phyloP scores from a whole-genome alignment of 306 rosid genomes.

The Chamaecrista fasciculata region DNA sequence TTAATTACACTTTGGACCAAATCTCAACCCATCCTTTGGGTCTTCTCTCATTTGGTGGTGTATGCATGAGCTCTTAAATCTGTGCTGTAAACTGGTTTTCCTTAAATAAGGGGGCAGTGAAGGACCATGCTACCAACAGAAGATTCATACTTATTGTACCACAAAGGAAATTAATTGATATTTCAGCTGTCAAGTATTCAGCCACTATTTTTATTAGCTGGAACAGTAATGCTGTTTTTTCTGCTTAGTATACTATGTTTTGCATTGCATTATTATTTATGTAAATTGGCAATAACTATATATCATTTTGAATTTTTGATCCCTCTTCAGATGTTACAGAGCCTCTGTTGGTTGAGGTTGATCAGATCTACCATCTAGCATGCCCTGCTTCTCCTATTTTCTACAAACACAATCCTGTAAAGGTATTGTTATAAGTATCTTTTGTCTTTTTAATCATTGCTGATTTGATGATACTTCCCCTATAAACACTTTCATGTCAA shows the following conservation, averaged over 20 bases:
- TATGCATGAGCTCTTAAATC: not conserved
- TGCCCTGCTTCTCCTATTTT: constrained; percentile 88
- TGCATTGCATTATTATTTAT: constrained; percentile 9
- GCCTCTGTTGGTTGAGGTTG: constrained; percentile 70
- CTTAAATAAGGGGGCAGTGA: not conserved
- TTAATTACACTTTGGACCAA: too few relatives aligned
- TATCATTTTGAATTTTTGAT: too few relatives aligned
- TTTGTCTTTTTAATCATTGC: not conserved
- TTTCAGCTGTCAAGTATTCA: not conserved
- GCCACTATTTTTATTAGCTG: not conserved
- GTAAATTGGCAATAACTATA: not conserved
- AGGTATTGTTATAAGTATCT: constrained; percentile 39
- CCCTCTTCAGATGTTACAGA: constrained; percentile 62
- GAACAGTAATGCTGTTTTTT: not conserved
- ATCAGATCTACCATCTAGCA: constrained; percentile 79
- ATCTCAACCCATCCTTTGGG: too few relatives aligned
- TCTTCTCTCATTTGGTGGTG: not conserved
- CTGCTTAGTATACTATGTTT: not conserved
- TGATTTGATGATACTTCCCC: not conserved
- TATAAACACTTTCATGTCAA: not conserved
- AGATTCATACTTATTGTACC: not conserved
- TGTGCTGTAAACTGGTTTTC: not conserved
- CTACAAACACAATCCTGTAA: constrained; percentile 80
- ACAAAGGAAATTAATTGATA: not conserved
- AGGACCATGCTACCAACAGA: not conserved